These are phyloP conservation scores for Chamaecrista fasciculata DNA, from an alignment of 306 rosid species.

Conservation along the genomic window DNA sequence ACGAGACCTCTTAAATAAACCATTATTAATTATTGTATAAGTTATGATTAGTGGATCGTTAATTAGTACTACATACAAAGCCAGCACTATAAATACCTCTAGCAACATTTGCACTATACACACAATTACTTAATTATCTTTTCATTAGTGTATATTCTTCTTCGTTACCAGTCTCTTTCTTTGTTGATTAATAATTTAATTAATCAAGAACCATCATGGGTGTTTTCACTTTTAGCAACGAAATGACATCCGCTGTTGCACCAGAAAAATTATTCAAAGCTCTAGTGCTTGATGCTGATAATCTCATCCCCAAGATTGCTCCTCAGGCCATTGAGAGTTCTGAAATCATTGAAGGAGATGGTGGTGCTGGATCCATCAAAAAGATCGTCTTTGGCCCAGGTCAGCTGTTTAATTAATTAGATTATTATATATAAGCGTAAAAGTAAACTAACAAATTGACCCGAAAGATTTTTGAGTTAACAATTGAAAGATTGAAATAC, in stretches of 20 bases:
- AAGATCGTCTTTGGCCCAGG: conserved; percentile 38
- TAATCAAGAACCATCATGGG: too few relatives aligned
- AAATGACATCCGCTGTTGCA: conserved; percentile 9
- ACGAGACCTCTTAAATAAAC: background rate
- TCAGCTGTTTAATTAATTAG: background rate
- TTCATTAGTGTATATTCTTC: too few relatives aligned
- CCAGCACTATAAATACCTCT: too few relatives aligned
- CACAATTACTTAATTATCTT: too few relatives aligned
- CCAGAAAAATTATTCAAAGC: conserved; percentile 42
- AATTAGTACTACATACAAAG: too few relatives aligned
- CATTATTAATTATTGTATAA: background rate
- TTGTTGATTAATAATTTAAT: background rate
- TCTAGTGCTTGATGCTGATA: conserved; percentile 34
- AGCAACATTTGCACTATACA: too few relatives aligned
- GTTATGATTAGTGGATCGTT: too few relatives aligned
- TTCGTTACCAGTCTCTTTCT: too few relatives aligned
- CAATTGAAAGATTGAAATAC: too few relatives aligned
- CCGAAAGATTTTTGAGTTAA: too few relatives aligned
- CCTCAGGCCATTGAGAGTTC: conserved; percentile 25
- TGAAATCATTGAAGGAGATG: conserved; percentile 36
- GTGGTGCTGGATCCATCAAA: conserved; percentile 42
- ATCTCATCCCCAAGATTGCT: conserved; percentile 35
- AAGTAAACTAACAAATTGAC: too few relatives aligned
- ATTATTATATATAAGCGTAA: too few relatives aligned
- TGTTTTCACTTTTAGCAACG: conserved; percentile 23